These are phyloP conservation scores for Plasmodium blacklocki DNA, from an alignment of 169 alveolate species.

Conservation along the genomic window DNA sequence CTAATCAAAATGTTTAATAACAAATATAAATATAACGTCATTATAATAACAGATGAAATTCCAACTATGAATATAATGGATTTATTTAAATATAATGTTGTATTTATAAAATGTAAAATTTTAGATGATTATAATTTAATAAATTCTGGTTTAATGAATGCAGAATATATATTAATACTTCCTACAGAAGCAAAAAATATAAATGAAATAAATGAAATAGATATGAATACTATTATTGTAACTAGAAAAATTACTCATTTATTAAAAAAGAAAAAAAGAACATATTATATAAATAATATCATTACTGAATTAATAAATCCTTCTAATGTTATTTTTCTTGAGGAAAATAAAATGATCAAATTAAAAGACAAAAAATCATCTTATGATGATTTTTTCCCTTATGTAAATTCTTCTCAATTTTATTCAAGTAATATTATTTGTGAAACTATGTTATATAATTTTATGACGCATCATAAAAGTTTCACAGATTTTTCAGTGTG, in stretches of 20 bases:
- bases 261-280: constrained; percentile 38
- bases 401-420: constrained; percentile 56
- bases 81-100: constrained; percentile 36
- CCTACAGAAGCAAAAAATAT: constrained; percentile 38
- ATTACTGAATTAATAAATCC: constrained; percentile 73
- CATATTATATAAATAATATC: constrained; percentile 51
- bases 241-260: constrained; percentile 57
- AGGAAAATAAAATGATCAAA: constrained; percentile 73
- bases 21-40: constrained; percentile 35
- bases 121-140: constrained; percentile 62
- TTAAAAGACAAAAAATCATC: constrained; percentile 64
- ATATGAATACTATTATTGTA: constrained; percentile 64
- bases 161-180: constrained; percentile 44
- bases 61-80: constrained; percentile 43
- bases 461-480: constrained; percentile 71
- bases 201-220: constrained; percentile 67
- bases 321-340: constrained; percentile 65
- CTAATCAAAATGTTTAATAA: constrained; percentile 44
- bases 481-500: constrained; percentile 68
- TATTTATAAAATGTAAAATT: constrained; percentile 58
- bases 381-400: constrained; percentile 72
- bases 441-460: constrained; percentile 69
- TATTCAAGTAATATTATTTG: constrained; percentile 66
- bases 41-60: constrained; percentile 55
- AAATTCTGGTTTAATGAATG: constrained; percentile 63